Base-by-base conservation (phyloP, 2,329 filamentous ascomycete species). In the Aspergillus ustus region DNA sequence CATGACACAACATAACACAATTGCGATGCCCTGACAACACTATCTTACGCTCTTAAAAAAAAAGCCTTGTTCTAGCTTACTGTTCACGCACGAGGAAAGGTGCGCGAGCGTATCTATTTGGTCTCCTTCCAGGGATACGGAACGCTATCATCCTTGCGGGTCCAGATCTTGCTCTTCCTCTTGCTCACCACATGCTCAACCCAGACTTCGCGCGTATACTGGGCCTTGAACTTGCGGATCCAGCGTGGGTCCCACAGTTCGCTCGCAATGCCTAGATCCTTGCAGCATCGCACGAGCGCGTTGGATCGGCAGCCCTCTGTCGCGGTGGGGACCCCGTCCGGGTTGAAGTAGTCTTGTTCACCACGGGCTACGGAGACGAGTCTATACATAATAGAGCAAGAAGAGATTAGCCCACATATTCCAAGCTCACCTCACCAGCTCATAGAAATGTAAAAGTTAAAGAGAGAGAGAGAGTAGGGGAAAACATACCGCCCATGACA, bases 221-320 rank as follows among this genome's bases (percentile, higher is more conserved):
- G 81, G 70, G 87, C 87, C 83, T 91, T 91, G 81, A 92, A 99
- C 69, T 85, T 86, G 70, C 91, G 87, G 67, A 98, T 92, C 80
- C 91, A 99, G 59, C 91, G 83, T 40, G 95, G 95, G 80, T 99
- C 95, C 95, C 95, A 99, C 20, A 99, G 85, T 79, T 99, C 95
- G 66, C 90, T 93, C 1, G 92, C 95, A 67, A 99, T 91, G 40
- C 95, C 95, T 34, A 99, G 81, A 77, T 99, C 95, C 82, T 99
- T 99, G 83, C 95, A 98, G 85, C 94, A 98, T 61, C 95, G 91
- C 89, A 98, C 96, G 68, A 99, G 84, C 13, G 95, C 95, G 75
- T 99, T 99, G 65, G 93, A 97, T 80, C 97, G 97, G 84, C 93
- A 96, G 57, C 95, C 95, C 80, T 99, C 95, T 63, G 93, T 93